These are phyloP conservation scores for Colletotrichum spinosum DNA, from an alignment of 2,329 filamentous ascomycete species.

Conservation along the genomic window DNA sequence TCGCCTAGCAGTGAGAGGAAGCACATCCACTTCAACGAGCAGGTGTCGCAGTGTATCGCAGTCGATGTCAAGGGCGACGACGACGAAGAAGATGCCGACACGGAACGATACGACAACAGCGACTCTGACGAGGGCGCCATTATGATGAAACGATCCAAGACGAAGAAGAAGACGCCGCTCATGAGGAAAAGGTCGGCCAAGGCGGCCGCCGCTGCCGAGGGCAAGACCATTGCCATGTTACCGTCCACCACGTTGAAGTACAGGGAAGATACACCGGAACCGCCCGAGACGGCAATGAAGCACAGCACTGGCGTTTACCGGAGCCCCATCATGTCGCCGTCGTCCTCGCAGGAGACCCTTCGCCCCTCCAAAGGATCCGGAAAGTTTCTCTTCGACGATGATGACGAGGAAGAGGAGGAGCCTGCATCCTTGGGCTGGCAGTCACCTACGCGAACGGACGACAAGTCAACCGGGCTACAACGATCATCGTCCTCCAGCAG, in stretches of 20 bases:
- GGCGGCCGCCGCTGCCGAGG: slow-evolving; percentile 67
- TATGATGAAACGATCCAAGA: slow-evolving; percentile 80
- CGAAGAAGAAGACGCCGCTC: slow-evolving; percentile 68
- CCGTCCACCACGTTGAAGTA: slow-evolving; percentile 91
- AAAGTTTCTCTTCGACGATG: slow-evolving; percentile 72
- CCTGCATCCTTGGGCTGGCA: slow-evolving; percentile 45
- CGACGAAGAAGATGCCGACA: slow-evolving; percentile 69
- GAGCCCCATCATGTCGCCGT: slow-evolving; percentile 72
- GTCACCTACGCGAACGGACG: slow-evolving; percentile 38
- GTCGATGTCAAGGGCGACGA: slow-evolving; percentile 87
- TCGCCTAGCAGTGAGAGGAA: slow-evolving; percentile 76
- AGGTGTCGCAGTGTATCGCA: slow-evolving; percentile 95
- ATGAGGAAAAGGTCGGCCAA: slow-evolving; percentile 56
- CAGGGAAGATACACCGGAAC: slow-evolving; percentile 79
- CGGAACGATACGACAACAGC: slow-evolving; percentile 60
- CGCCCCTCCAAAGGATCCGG: slow-evolving; percentile 76
- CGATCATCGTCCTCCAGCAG: slow-evolving; percentile 62
- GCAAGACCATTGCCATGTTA: slow-evolving; percentile 88
- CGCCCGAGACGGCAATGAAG: slow-evolving; percentile 71
- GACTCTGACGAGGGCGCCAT: slow-evolving; percentile 82
- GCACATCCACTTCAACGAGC: slow-evolving; percentile 96
- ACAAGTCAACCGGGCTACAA: slow-evolving; percentile 49
- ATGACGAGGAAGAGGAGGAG: slow-evolving; percentile 68
- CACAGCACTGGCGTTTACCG: slow-evolving; percentile 62
- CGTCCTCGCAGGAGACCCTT: slow-evolving; percentile 85